phyloP scores from a whole-genome alignment of 2,329 filamentous ascomycete species.

The Nannizziopsis barbatae region DNA sequence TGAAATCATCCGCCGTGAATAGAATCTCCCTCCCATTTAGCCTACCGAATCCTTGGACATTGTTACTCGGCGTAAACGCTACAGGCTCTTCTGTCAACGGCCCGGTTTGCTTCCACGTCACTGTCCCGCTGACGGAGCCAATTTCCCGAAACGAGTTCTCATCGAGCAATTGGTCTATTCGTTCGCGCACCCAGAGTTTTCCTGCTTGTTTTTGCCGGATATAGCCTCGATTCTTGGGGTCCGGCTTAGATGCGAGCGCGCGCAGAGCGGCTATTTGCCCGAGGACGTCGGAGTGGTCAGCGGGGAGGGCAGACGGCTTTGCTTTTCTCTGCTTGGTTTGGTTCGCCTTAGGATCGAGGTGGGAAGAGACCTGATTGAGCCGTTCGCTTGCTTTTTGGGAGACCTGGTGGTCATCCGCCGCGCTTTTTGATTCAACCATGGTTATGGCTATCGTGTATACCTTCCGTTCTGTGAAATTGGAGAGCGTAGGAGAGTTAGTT shows the following conservation, averaged over 20 bases:
- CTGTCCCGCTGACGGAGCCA: constrained; percentile 49
- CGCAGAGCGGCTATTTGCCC: constrained; percentile 44
- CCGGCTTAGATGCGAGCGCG: constrained; percentile 45
- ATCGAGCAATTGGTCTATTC: constrained; percentile 49
- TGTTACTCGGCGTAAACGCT: constrained; percentile 49
- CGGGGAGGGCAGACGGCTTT: constrained; percentile 37
- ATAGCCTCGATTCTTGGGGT: constrained; percentile 46
- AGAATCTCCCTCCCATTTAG: constrained; percentile 45
- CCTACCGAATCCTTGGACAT: constrained; percentile 49
- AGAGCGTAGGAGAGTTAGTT: background rate
- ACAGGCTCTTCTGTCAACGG: constrained; percentile 33
- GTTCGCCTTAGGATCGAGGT: constrained; percentile 25
- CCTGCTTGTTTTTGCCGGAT: constrained; percentile 52
- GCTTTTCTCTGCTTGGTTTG: constrained; percentile 25
- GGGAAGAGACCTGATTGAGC: constrained; percentile 39
- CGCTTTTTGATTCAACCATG: constrained; percentile 9
- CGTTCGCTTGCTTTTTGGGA: constrained; percentile 31
- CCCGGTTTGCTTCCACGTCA: constrained; percentile 43
- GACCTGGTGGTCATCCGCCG: background rate
- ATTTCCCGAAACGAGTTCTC: constrained; percentile 47
- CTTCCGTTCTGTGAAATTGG: background rate
- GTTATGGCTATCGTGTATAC: background rate
- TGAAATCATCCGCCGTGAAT: constrained; percentile 55
- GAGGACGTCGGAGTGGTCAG: constrained; percentile 52
- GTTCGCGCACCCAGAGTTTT: constrained; percentile 55